Percentiles rank a stretch among this genome's conserved stretches.
Evolutionary conservation across 345 rosid species (phyloP).

Genomic region (Chamaenerion angustifolium): DNA sequence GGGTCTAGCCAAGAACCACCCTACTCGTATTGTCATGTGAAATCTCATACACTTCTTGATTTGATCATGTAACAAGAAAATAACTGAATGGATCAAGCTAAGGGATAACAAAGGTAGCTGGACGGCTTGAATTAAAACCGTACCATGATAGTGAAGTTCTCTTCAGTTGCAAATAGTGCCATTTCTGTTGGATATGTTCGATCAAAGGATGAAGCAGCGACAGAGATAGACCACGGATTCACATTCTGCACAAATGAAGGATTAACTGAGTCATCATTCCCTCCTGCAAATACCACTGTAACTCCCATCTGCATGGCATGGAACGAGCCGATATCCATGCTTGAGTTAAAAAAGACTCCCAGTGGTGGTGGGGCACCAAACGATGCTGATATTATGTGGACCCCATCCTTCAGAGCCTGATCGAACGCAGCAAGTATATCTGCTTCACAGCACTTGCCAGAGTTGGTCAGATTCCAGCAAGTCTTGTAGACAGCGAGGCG

Average conservation of each 20-base stretch:
- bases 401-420: constrained; percentile 39
- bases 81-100: no score
- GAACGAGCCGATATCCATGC: constrained; percentile 32
- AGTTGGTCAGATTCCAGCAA: constrained; percentile 26
- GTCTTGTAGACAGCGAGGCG: constrained; percentile 46
- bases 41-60: no score
- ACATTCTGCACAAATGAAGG: constrained; percentile 32
- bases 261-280: constrained; percentile 32
- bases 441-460: constrained; percentile 29
- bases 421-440: constrained; percentile 46
- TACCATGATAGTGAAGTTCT: constrained; percentile 31
- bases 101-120: no score
- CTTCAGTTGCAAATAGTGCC: constrained; percentile 10
- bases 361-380: constrained; percentile 37
- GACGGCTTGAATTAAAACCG: neutral
- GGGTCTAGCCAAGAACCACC: no score
- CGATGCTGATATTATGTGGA: constrained; percentile 40
- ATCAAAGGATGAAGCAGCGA: constrained; percentile 49
- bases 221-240: constrained; percentile 47
- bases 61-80: no score
- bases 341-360: constrained; percentile 19
- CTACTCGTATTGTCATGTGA: no score
- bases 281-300: constrained; percentile 43
- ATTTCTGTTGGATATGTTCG: constrained; percentile 31
- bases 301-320: constrained; percentile 45